These are phyloP conservation scores for Acrocalymma vagum DNA, from an alignment of 2,329 filamentous ascomycete species.

Conservation along the genomic window DNA sequence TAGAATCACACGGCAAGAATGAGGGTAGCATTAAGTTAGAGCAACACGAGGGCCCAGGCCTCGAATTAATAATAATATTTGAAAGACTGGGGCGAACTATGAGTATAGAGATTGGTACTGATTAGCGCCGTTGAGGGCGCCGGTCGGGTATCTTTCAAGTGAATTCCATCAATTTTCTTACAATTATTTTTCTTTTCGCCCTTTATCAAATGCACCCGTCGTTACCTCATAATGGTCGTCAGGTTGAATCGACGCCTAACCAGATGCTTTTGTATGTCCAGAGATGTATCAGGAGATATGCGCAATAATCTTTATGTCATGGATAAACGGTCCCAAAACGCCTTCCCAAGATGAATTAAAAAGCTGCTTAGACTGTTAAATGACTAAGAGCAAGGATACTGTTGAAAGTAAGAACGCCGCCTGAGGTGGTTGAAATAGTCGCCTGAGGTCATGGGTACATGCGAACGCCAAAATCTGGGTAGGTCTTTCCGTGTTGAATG, in stretches of 20 bases:
- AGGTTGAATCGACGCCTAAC: slow-evolving; percentile 51
- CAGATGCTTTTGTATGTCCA: slow-evolving; percentile 30
- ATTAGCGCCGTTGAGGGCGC: slow-evolving; percentile 37
- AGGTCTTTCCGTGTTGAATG: slow-evolving; percentile 45
- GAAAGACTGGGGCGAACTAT: too few relatives aligned
- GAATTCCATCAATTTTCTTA: slow-evolving; percentile 14
- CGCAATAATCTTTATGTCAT: slow-evolving; percentile 8
- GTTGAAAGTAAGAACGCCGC: slow-evolving; percentile 25
- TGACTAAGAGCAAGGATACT: slow-evolving; percentile 22
- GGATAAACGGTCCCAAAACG: slow-evolving; percentile 13
- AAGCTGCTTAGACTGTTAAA: slow-evolving; percentile 26
- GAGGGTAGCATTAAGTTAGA: too few relatives aligned
- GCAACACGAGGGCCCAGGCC: too few relatives aligned
- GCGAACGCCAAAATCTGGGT: slow-evolving; percentile 20
- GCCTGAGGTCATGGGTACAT: slow-evolving; percentile 6
- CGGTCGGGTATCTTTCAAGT: slow-evolving; percentile 35
- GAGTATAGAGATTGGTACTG: slow-evolving; percentile 7
- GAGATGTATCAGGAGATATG: neutral
- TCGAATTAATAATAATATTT: too few relatives aligned
- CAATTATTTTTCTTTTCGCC: slow-evolving; percentile 13
- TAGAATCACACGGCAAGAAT: too few relatives aligned
- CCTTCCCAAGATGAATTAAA: slow-evolving; percentile 6
- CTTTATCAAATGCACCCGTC: slow-evolving; percentile 9
- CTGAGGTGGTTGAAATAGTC: slow-evolving; percentile 9
- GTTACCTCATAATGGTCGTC: slow-evolving; percentile 44